A percentile compares a stretch with the other conserved stretches of the same genome.
Evolutionary conservation across 2,329 filamentous ascomycete genomes (phyloP).

Genomic region (Cladosporium cucumerinum): DNA sequence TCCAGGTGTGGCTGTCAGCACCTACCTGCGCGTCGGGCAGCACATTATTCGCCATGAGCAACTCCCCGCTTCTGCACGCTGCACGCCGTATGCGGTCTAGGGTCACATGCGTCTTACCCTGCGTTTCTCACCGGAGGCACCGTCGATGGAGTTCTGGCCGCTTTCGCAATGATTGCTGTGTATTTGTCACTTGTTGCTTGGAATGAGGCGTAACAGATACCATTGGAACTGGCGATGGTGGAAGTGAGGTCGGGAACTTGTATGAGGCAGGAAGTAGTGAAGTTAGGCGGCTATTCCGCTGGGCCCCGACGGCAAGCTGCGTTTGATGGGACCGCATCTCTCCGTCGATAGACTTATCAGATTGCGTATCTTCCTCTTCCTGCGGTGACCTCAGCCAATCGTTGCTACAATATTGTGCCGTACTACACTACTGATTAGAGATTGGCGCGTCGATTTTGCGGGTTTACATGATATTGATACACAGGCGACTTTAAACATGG

Average conservation of each 20-base stretch:
- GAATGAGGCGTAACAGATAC: not conserved
- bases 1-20: slow-evolving; percentile 7
- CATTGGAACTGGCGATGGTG: not conserved
- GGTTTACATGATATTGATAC: not conserved
- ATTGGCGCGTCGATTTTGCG: not conserved
- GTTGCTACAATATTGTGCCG: not conserved
- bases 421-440: not conserved
- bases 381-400: not conserved
- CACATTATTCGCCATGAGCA: not conserved
- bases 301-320: not conserved
- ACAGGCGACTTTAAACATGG: not conserved
- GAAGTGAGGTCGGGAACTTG: not conserved
- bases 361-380: not conserved
- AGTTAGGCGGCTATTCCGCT: not conserved
- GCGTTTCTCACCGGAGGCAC: not conserved
- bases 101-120: slow-evolving; percentile 1
- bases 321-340: not conserved
- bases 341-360: not conserved
- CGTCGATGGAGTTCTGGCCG: not conserved
- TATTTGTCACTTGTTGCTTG: not conserved
- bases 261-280: not conserved
- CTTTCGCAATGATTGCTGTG: not conserved
- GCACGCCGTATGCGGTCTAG: slow-evolving; percentile 1
- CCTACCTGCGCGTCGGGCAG: not conserved
- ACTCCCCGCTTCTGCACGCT: slow-evolving; percentile 5